A percentile compares a stretch with the other conserved stretches of the same genome.
phyloP scores from a whole-genome alignment of 495 filamentous ascomycete genomes.

The Hyaloscypha hepaticicola region DNA sequence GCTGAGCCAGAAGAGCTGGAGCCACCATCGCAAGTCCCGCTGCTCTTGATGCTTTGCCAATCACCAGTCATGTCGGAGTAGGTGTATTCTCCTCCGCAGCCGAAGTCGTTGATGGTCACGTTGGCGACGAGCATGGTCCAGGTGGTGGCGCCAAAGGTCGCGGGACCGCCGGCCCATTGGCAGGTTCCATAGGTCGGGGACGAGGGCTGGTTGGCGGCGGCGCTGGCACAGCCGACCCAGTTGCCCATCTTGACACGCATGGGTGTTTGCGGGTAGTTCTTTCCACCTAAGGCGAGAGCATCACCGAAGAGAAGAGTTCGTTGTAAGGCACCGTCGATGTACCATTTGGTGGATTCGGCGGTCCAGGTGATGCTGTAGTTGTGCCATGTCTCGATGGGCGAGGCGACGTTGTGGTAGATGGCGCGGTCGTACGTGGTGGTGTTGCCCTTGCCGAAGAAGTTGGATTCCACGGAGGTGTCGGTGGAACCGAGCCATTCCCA shows the following conservation, averaged over 20 bases:
- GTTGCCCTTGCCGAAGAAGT: conserved; percentile 93
- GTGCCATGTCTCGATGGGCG: conserved; percentile 69
- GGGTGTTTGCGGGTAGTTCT: conserved; percentile 86
- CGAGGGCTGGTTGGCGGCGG: conserved; percentile 64
- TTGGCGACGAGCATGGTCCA: conserved; percentile 83
- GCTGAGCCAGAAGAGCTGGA: not conserved
- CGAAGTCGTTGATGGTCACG: conserved; percentile 82
- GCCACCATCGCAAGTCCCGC: not conserved
- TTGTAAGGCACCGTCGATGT: conserved; percentile 67
- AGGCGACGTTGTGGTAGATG: conserved; percentile 61
- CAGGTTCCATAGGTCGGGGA: conserved; percentile 75
- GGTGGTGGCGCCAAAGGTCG: conserved; percentile 75
- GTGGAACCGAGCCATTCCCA: conserved; percentile 78
- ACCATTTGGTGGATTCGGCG: conserved; percentile 73
- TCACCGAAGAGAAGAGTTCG: conserved; percentile 61
- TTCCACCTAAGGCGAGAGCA: conserved; percentile 52
- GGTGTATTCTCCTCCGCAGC: conserved; percentile 73
- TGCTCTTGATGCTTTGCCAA: conserved; percentile 69
- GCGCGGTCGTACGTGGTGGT: conserved; percentile 72
- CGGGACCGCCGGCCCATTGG: conserved; percentile 80
- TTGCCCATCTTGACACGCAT: conserved; percentile 83
- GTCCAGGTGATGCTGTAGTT: conserved; percentile 95
- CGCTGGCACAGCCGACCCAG: conserved; percentile 51
- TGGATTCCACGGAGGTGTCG: conserved; percentile 70
- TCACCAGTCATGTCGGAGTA: conserved; percentile 75